Conservation (phyloP, 257 asterid genomes). For the Fraxinus cuspidata region DNA sequence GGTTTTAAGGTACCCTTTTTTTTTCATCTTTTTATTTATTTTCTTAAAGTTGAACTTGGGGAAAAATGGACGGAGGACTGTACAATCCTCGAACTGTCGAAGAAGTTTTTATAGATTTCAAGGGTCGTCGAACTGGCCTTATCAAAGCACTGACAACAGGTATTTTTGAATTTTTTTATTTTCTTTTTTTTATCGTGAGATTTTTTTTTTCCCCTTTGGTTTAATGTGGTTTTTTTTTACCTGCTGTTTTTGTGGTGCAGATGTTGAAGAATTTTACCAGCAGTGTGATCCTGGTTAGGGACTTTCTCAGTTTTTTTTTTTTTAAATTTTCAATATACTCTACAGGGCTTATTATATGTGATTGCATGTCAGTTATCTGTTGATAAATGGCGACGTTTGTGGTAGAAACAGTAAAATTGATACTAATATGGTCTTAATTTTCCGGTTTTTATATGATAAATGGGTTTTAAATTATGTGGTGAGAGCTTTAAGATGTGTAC, state of each 20-base stretch:
- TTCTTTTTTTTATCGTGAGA: not conserved
- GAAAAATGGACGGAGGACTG: conserved; percentile 35
- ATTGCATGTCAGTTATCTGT: conserved; percentile 14
- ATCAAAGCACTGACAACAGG: conserved; percentile 63
- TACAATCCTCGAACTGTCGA: conserved; percentile 54
- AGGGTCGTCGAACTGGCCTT: conserved; percentile 54
- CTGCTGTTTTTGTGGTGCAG: conserved; percentile 33
- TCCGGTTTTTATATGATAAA: not conserved
- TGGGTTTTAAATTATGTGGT: not conserved
- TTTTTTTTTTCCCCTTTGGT: not conserved
- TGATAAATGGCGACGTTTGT: conserved; percentile 10
- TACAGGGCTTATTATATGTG: conserved; percentile 21
- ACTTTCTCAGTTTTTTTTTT: not conserved
- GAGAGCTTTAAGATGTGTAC: not conserved
- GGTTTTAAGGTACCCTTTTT: not conserved
- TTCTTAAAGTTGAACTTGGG: not conserved
- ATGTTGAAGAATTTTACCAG: conserved; percentile 59
- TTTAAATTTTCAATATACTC: not conserved
- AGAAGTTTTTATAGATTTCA: conserved; percentile 54
- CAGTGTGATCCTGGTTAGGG: conserved; percentile 57
- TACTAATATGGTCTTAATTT: not conserved
- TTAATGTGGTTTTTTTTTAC: not conserved
- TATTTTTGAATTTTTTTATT: conserved; percentile 4
- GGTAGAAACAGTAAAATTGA: not conserved
- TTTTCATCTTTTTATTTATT: conserved; percentile 1